These are phyloP conservation scores for Abrus pulchellus DNA, from an alignment of 306 rosid species.

Conservation along the genomic window DNA sequence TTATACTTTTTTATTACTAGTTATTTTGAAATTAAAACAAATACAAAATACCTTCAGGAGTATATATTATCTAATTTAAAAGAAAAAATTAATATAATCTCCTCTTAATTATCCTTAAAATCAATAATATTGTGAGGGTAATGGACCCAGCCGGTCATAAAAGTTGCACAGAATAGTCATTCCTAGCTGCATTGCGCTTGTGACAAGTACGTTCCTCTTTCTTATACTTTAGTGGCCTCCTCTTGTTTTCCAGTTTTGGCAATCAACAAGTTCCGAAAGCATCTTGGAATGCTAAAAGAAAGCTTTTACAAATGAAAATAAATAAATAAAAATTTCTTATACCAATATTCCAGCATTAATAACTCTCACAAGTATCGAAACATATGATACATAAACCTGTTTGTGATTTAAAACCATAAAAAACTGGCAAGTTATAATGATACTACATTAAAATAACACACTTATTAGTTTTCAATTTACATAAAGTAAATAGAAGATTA, in stretches of 20 bases:
- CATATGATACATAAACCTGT: too few species aligned
- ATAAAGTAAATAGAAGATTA: neutral
- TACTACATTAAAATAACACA: too few species aligned
- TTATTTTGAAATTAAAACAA: too few species aligned
- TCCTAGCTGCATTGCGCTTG: neutral
- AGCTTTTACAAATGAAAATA: neutral
- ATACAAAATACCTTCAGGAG: too few species aligned
- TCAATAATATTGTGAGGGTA: neutral
- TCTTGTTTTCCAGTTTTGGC: neutral
- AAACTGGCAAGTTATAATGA: too few species aligned
- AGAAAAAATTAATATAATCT: neutral
- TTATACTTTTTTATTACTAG: neutral
- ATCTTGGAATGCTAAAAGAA: neutral
- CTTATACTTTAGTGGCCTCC: neutral
- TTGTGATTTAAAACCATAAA: too few species aligned
- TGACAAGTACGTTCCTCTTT: constrained; percentile 17
- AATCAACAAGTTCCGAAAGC: neutral
- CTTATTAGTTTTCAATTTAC: neutral
- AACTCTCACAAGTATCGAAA: neutral
- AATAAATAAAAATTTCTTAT: neutral
- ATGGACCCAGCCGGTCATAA: neutral
- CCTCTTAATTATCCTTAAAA: neutral
- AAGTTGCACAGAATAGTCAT: neutral
- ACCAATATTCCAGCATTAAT: neutral
- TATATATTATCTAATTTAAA: neutral